phyloP scores from a whole-genome alignment of 208 protist genomes.

The Acanthamoeba lenticulata region DNA sequence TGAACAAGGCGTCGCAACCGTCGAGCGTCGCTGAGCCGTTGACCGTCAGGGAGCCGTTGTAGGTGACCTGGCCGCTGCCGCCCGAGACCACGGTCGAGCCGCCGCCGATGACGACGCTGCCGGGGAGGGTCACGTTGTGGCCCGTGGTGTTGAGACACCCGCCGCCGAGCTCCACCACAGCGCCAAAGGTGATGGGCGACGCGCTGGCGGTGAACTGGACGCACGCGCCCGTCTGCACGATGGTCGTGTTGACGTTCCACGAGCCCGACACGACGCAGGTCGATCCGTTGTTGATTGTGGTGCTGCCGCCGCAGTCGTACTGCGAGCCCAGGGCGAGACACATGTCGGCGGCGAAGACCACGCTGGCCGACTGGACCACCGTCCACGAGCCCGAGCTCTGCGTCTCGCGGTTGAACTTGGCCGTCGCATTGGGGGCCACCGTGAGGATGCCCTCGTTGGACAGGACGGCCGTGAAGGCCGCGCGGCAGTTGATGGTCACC shows the following conservation, averaged over 20 bases:
- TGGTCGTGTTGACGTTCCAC: conserved; percentile 37
- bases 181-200: not conserved
- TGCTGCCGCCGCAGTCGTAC: not conserved
- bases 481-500: conserved; percentile 7
- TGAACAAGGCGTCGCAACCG: not conserved
- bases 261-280: conserved; percentile 16
- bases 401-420: not conserved
- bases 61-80: conserved; percentile 1
- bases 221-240: not conserved
- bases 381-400: not conserved
- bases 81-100: not conserved
- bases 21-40: conserved; percentile 3
- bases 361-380: conserved; percentile 1
- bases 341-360: not conserved
- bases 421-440: not conserved
- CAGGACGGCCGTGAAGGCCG: not conserved
- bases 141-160: not conserved
- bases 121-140: conserved; percentile 42
- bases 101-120: conserved; percentile 30
- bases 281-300: not conserved
- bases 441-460: conserved; percentile 14
- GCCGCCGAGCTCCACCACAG: not conserved
- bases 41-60: not conserved
- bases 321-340: not conserved
- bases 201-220: not conserved